Conservation (phyloP, 164 flowering plant species). For the Vitis cinerea region DNA sequence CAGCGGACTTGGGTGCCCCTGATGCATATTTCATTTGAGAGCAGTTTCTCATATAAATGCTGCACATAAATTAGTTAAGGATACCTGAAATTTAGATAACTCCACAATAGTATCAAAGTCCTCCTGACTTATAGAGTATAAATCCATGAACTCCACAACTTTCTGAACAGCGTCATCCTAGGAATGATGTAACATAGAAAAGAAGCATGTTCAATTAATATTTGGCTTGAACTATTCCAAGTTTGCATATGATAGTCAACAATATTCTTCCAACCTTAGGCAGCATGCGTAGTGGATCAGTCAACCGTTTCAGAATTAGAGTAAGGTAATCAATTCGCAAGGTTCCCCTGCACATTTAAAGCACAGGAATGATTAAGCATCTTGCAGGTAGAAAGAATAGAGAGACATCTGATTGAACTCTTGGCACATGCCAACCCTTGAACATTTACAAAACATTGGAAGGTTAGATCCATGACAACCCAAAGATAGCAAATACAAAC, state of each 20-base stretch:
- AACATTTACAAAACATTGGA: too few relatives aligned
- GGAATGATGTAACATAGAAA: not conserved
- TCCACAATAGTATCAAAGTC: slow-evolving; percentile 76
- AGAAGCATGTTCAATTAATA: not conserved
- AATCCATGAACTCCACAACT: slow-evolving; percentile 87
- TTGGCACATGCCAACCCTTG: too few relatives aligned
- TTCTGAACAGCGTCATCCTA: slow-evolving; percentile 90
- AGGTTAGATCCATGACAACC: too few relatives aligned
- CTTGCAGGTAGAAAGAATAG: slow-evolving; percentile 1
- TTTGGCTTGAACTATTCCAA: too few relatives aligned
- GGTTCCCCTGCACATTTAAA: slow-evolving; percentile 47
- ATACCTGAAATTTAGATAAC: slow-evolving; percentile 82
- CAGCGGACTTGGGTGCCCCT: slow-evolving; percentile 78
- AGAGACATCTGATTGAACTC: not conserved
- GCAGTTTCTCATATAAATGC: not conserved
- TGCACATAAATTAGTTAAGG: not conserved
- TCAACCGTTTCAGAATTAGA: slow-evolving; percentile 64
- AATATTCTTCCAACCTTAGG: slow-evolving; percentile 64
- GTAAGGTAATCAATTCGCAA: slow-evolving; percentile 77
- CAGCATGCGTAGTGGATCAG: slow-evolving; percentile 65
- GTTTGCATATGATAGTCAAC: not conserved
- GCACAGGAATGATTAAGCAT: slow-evolving; percentile 9
- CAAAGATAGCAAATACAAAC: too few relatives aligned
- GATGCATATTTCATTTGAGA: slow-evolving; percentile 6
- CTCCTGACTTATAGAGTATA: slow-evolving; percentile 84